phyloP scores from a whole-genome alignment of 768 basidiomycete genomes.

The Mycena alexandri region DNA sequence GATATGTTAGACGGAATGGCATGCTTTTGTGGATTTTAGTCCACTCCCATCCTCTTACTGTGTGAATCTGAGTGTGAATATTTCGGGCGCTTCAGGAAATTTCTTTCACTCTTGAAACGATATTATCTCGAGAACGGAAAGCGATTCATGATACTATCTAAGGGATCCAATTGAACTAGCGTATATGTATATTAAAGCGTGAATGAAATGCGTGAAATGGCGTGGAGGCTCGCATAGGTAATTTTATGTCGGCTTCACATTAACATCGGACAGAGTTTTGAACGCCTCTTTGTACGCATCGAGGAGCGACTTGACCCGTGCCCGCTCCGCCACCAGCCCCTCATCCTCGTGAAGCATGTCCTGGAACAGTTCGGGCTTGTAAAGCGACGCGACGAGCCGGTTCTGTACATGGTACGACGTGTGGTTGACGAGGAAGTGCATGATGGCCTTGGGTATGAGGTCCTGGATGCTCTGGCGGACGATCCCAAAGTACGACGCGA shows the following conservation, averaged over 20 bases:
- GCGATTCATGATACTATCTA: slow-evolving; percentile 9
- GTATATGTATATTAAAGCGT: slow-evolving; percentile 30
- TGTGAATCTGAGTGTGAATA: slow-evolving; percentile 1
- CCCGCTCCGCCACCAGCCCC: slow-evolving; percentile 91
- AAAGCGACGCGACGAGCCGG: slow-evolving; percentile 91
- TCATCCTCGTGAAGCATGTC: slow-evolving; percentile 97
- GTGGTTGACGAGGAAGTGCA: slow-evolving; percentile 97
- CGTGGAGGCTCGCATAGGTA: background rate
- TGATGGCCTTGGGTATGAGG: slow-evolving; percentile 96
- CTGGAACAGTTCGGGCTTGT: slow-evolving; percentile 93
- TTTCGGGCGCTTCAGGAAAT: too few species aligned
- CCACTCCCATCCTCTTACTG: slow-evolving; percentile 11
- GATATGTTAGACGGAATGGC: slow-evolving; percentile 41
- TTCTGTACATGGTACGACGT: slow-evolving; percentile 98
- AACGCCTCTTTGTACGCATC: slow-evolving; percentile 98
- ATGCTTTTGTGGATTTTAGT: slow-evolving; percentile 29
- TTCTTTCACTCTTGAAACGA: background rate
- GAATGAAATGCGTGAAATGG: slow-evolving; percentile 18
- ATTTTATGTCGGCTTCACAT: slow-evolving; percentile 71
- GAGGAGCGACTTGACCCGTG: slow-evolving; percentile 92
- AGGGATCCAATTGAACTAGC: slow-evolving; percentile 7
- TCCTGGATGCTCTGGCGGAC: slow-evolving; percentile 98
- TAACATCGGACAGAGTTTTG: slow-evolving; percentile 87
- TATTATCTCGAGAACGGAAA: slow-evolving; percentile 1
- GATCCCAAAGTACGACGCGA: slow-evolving; percentile 95